Evolutionary conservation across 768 basidiomycete genomes (phyloP), one percentile per base, ranked within the genome.

Genomic region (Gloeostereum incarnatum): DNA sequence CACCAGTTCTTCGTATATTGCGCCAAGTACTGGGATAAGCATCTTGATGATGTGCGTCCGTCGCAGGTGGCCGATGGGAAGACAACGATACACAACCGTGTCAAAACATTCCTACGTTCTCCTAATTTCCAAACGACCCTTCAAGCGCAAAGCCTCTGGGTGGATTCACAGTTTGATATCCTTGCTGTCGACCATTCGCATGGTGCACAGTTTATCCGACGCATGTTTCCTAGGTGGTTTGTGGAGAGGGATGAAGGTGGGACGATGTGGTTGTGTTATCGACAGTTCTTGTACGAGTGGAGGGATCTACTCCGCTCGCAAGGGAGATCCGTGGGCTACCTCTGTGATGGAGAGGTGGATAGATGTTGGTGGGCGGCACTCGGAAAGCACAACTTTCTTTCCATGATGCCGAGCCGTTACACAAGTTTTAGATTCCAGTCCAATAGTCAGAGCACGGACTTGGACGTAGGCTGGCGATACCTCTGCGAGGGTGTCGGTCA

Each of bases 1-100:
- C 56, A 55, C 26, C 49, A 38, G 8, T 58, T 60, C 41, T 46
- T 49, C 21, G 24, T 42, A 6, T 60, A 60, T 32, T 38, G 45
- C 5, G 50, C 56, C 2, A 60, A 60, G 30, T 56, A 60, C 41
- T 60, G 59, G 59, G 56, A 51, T 35, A 55, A 53, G 24, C 53
- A 55, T 30, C 44, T 60, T 18, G 51, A 54, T 21, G 33, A 50
- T n/a, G 37, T 52, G 14, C 16, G 14, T 11, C 32, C 34, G 14
- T 21, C 14, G 9, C 19, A 43, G 9, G 17, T 23, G 10, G 17
- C 21, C n/a, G 17, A 24, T 16, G 37, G 37, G 7, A 41, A 42
- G 7, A 14, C 45, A 0, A 35, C 25, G 29, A 17, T 54, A 11
- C 22, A 34, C 5, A 40, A 40, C 5, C 45, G 39, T 4, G 42